Conservation (phyloP, 768 basidiomycete genomes). For the Lactarius sp. region DNA sequence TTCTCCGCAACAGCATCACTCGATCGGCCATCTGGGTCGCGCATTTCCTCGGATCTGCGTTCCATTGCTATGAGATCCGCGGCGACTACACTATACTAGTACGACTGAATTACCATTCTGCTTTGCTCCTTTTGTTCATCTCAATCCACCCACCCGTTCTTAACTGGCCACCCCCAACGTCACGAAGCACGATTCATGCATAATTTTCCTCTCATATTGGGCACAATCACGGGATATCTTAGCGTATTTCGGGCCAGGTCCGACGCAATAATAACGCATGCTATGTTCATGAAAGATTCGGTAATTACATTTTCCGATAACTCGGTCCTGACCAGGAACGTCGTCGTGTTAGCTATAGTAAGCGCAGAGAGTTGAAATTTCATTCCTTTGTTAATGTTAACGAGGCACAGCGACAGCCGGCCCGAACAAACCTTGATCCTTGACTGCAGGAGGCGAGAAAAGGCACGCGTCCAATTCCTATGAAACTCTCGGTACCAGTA, state of each 20-base stretch:
- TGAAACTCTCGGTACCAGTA: not conserved
- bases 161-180: not conserved
- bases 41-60: not conserved
- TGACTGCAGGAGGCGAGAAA: not conserved
- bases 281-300: not conserved
- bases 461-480: not conserved
- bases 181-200: not conserved
- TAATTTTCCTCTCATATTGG: not conserved
- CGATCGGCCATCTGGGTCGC: too few species aligned
- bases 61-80: not conserved
- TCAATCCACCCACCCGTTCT: not conserved
- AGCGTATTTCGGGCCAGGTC: not conserved
- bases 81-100: too few species aligned
- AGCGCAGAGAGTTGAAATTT: not conserved
- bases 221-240: not conserved
- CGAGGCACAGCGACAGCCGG: not conserved
- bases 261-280: not conserved
- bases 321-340: not conserved
- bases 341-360: not conserved
- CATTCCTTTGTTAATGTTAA: not conserved
- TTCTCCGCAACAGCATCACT: too few species aligned
- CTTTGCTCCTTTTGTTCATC: not conserved
- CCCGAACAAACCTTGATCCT: not conserved
- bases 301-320: too few species aligned
- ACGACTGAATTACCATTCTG: too few species aligned